Evolutionary conservation across 768 basidiomycete species (phyloP).

Genomic region (Naganishia vaughanmartiniae): DNA sequence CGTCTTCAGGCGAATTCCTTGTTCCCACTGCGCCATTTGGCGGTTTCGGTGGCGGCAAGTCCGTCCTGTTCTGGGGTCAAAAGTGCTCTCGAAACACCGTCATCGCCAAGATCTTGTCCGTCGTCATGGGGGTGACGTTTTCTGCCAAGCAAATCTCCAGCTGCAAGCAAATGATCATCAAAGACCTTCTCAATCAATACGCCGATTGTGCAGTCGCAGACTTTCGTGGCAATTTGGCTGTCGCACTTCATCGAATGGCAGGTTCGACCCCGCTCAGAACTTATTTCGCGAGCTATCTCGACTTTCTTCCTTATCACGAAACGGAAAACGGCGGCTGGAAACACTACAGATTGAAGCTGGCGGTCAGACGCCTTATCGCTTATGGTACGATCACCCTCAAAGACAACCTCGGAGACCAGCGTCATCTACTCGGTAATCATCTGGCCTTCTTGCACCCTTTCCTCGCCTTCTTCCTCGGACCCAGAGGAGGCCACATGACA

Average conservation of each 20-base stretch:
- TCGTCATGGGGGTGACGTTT: not conserved
- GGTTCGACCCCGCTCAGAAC: not conserved
- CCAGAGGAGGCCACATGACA: too few relatives aligned
- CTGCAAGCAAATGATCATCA: not conserved
- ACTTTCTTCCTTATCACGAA: too few relatives aligned
- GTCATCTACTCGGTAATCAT: too few relatives aligned
- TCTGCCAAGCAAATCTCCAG: slow-evolving; percentile 2
- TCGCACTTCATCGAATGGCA: not conserved
- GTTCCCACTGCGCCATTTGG: not conserved
- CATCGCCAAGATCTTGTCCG: not conserved
- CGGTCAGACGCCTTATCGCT: too few relatives aligned
- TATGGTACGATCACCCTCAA: too few relatives aligned
- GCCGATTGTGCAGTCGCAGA: not conserved
- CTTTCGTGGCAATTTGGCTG: not conserved
- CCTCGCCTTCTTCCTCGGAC: too few relatives aligned
- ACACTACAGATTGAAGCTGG: too few relatives aligned
- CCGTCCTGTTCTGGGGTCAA: not conserved
- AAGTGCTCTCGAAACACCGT: not conserved
- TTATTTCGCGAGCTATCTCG: too few relatives aligned
- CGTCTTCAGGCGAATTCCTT: not conserved
- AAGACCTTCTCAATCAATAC: not conserved
- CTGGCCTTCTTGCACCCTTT: too few relatives aligned
- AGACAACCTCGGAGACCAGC: too few relatives aligned
- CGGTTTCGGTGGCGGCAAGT: not conserved
- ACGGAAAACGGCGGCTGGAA: too few relatives aligned